Percentiles rank a stretch among this genome's conserved stretches.
Evolutionary conservation across 768 basidiomycete genomes (phyloP).

Genomic region (Russula ochroleuca): DNA sequence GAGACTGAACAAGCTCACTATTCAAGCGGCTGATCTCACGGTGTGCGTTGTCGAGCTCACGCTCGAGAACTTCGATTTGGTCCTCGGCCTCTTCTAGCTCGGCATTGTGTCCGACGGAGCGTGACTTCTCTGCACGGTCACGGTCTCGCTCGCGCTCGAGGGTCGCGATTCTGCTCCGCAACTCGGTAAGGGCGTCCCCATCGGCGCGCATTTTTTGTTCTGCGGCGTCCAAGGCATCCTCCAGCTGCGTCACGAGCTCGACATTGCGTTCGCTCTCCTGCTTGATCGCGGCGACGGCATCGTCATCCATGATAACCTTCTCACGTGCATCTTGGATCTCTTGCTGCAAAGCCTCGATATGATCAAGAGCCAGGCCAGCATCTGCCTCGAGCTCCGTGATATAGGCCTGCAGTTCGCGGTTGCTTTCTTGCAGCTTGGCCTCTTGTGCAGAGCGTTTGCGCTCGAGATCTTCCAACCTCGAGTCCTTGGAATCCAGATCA

Average conservation of each 20-base stretch:
- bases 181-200: constrained; percentile 47
- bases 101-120: constrained; percentile 30
- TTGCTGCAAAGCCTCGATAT: constrained; percentile 52
- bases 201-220: constrained; percentile 67
- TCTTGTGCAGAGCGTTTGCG: constrained; percentile 28
- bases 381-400: constrained; percentile 58
- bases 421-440: constrained; percentile 28
- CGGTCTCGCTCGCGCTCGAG: constrained; percentile 56
- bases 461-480: constrained; percentile 28
- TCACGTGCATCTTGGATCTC: constrained; percentile 48
- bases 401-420: constrained; percentile 40
- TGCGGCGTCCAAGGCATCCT: constrained; percentile 69
- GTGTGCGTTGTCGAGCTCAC: constrained; percentile 72
- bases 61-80: constrained; percentile 64
- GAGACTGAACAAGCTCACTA: constrained; percentile 64
- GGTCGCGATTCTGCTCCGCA: constrained; percentile 48
- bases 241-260: constrained; percentile 61
- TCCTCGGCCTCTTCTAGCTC: constrained; percentile 38
- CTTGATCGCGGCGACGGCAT: constrained; percentile 32
- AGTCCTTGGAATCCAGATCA: constrained; percentile 37
- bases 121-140: constrained; percentile 32
- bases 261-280: constrained; percentile 48
- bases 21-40: constrained; percentile 68
- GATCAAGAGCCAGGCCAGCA: constrained; percentile 48
- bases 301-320: constrained; percentile 42